These are phyloP conservation scores for Silene conica DNA, from an alignment of 148 eudicot genomes.

Conservation along the genomic window DNA sequence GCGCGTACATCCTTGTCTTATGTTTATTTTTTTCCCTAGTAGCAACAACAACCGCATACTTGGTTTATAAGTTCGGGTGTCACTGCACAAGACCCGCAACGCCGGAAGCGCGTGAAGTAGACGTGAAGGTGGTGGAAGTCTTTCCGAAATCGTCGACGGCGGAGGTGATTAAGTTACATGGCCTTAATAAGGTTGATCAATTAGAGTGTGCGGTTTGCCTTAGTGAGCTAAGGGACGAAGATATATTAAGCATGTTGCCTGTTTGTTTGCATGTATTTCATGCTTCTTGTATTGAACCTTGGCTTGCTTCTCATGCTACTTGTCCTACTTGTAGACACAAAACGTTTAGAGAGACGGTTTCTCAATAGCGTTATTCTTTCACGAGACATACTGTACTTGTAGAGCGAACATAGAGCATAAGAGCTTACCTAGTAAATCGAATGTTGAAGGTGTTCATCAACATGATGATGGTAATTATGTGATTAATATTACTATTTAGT, in stretches of 20 bases:
- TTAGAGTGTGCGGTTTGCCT: constrained; percentile 54
- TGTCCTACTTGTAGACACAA: constrained; percentile 58
- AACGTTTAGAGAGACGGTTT: no score
- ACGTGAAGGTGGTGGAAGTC: constrained; percentile 27
- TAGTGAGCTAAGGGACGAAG: constrained; percentile 37
- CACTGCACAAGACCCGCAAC: neutral
- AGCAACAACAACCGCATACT: constrained; percentile 8
- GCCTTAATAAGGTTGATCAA: constrained; percentile 21
- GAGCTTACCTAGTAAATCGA: neutral
- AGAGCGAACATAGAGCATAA: constrained; percentile 13
- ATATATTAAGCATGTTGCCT: constrained; percentile 31
- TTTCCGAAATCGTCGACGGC: constrained; percentile 37
- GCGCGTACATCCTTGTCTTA: constrained; percentile 15
- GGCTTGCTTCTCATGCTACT: constrained; percentile 38
- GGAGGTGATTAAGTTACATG: constrained; percentile 38
- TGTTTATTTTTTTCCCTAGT: constrained; percentile 17
- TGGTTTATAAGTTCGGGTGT: constrained; percentile 4
- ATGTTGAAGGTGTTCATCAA: neutral
- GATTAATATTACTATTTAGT: neutral
- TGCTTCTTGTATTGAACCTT: constrained; percentile 36
- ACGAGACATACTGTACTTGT: no score
- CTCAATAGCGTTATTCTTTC: no score
- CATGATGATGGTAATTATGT: neutral
- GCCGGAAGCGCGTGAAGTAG: constrained; percentile 26
- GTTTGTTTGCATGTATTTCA: constrained; percentile 52